Base-by-base conservation (phyloP, 768 basidiomycete genomes). In the Trametes punicea region DNA sequence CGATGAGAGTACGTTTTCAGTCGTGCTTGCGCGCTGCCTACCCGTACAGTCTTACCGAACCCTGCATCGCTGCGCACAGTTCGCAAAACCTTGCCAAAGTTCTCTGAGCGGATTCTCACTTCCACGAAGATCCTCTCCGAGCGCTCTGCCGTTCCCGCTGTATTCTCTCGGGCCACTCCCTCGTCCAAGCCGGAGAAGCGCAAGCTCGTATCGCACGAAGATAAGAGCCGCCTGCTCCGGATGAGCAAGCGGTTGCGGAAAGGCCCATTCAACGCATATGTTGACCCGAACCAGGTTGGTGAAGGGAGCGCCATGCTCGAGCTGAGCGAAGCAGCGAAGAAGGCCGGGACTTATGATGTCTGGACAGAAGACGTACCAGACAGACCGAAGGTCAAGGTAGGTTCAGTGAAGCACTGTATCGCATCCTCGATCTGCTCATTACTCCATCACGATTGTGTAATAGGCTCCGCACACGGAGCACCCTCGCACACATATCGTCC, bases 91-190 rank as follows among this genome's bases (percentile, higher is more conserved):
- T 66, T 85, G 0, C 82, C 83, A 10, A 76, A 79, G 56, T 84
- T 78, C 67, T 82, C 82, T 9, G 74, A 71, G 25, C 62, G 73
- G 3, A 73, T 79, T 42, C 70, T 90, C 10, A 85, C 78, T 18
- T 90, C 91, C 0, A 73, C 87, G 2, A 88, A 88, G 76, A 88
- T 96, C 29, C 82, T 97, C 15, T 71, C 84, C 0, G 84, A 93
- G 66, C 87, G 93, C 18, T 95, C 93, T 1, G 93, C 94, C 5
- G 80, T 96, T 11, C 90, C 93, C 13, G 89, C 93, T 0, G 81
- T 95, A 29, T 73, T 79, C 55, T 88, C 91, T n/a, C 83, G 82
- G 15, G 60, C 73, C 9, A 64, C 69, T 54, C 64, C 75, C 10
- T 50, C 67, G 1, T 67, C 55, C 3, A 51, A 47, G 16, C 31